Evolutionary conservation across 371 early-diverging fungal species (phyloP), one percentile per base, ranked within the genome.

Genomic region (Mucor indicus): DNA sequence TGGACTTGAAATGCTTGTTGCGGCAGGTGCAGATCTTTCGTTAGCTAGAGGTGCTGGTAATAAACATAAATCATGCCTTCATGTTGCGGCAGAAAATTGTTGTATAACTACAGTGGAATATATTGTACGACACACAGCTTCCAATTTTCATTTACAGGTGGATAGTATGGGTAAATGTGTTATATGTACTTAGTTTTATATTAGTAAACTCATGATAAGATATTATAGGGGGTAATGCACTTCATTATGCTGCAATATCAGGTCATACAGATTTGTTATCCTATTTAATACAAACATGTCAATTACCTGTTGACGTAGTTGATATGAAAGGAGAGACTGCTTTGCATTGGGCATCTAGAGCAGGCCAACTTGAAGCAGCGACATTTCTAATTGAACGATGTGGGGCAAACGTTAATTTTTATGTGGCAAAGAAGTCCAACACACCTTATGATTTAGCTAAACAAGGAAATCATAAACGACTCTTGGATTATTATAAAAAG

Each of bases 161-260:
- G 71, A 70, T 49, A 52, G 44, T 16, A 58, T 53, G 44, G 71
- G 70, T 70, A 66, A 57, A 12, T 17, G 19, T n/a, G n/a, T n/a
- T n/a, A n/a, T n/a, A n/a, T n/a, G n/a, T n/a, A n/a, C n/a, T n/a
- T n/a, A n/a, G n/a, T n/a, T n/a, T n/a, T n/a, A n/a, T n/a, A n/a
- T n/a, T n/a, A n/a, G n/a, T n/a, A n/a, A n/a, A n/a, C n/a, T n/a
- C n/a, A n/a, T n/a, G n/a, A 35, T 10, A 17, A 30, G 40, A 48
- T 24, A 17, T 25, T 25, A 3, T 43, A 74, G 75, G 75, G 23
- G 71, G 69, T 13, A 68, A 60, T 29, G 69, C 63, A 0, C 38
- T 75, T 10, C 75, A 75, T 51, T 75, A 75, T 53, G 75, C 75
- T 15, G 60, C 69, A 25, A 60, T 67, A 8, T 64, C 71, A 10